Evolutionary conservation across 2,329 filamentous ascomycete species (phyloP).

Genomic region (Cylindrodendrum hubeiense): DNA sequence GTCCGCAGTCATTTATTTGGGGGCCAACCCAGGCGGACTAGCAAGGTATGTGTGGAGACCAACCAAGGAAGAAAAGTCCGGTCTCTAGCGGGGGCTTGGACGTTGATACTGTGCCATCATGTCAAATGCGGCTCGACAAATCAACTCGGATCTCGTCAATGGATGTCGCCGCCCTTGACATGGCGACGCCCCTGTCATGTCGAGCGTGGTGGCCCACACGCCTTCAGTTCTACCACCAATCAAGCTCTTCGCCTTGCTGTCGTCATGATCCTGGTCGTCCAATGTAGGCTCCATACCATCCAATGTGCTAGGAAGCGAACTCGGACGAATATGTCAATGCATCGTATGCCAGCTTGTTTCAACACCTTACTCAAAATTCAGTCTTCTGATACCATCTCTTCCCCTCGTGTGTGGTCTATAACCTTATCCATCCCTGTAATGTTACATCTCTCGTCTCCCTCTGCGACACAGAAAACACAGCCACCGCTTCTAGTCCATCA

Average conservation of each 20-base stretch:
- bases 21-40: not conserved
- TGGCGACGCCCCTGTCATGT: too few relatives aligned
- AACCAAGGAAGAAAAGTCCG: not conserved
- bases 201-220: too few relatives aligned
- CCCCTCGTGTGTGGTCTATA: conserved; percentile 4
- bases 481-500: not conserved
- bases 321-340: not conserved
- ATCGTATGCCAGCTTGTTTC: not conserved
- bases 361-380: not conserved
- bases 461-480: not conserved
- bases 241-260: not conserved
- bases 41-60: not conserved
- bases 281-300: not conserved
- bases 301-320: not conserved
- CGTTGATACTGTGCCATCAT: too few relatives aligned
- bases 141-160: not conserved
- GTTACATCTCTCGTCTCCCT: conserved; percentile 6
- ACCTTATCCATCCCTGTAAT: conserved; percentile 6
- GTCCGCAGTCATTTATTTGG: not conserved
- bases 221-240: not conserved
- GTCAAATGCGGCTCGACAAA: not conserved
- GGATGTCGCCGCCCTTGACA: too few relatives aligned
- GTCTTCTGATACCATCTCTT: not conserved
- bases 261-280: not conserved
- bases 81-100: not conserved